A percentile compares a stretch with the other conserved stretches of the same genome.
These are phyloP conservation scores for Myxozyma sirexii DNA, from an alignment of 805 yeast species.

Conservation along the genomic window DNA sequence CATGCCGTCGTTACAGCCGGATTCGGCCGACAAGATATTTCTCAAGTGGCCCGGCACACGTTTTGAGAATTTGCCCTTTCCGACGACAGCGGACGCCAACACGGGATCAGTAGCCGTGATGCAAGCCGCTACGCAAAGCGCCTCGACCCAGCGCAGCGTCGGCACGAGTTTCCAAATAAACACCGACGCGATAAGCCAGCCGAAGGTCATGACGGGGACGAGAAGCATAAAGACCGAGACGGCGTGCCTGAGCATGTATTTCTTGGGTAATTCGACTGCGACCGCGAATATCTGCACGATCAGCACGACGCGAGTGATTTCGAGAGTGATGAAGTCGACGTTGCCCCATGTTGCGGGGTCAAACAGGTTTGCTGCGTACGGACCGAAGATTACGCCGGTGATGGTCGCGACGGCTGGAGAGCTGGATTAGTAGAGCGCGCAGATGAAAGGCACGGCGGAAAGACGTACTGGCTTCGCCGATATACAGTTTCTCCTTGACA, in stretches of 20 bases:
- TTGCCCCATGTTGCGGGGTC: constrained; percentile 85
- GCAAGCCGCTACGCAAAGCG: constrained; percentile 78
- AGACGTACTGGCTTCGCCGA: constrained; percentile 73
- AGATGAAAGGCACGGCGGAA: background rate
- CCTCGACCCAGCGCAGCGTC: constrained; percentile 67
- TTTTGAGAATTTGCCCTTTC: constrained; percentile 87
- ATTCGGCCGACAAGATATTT: constrained; percentile 79
- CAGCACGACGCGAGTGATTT: constrained; percentile 77
- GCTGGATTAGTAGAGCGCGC: background rate
- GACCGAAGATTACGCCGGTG: constrained; percentile 86
- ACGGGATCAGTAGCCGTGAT: constrained; percentile 96
- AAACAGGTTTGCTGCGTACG: constrained; percentile 83
- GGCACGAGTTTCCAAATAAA: constrained; percentile 81
- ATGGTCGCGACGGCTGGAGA: constrained; percentile 67
- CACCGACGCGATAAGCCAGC: constrained; percentile 82
- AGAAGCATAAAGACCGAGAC: constrained; percentile 70
- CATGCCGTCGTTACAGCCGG: constrained; percentile 94
- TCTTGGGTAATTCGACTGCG: constrained; percentile 89
- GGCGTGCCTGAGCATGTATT: constrained; percentile 86
- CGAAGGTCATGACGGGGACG: constrained; percentile 85
- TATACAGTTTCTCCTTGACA: constrained; percentile 78
- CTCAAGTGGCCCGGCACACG: constrained; percentile 93
- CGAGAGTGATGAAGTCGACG: constrained; percentile 77
- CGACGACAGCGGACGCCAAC: constrained; percentile 92
- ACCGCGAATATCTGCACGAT: constrained; percentile 91